Conservation (phyloP, 139 green algal genomes). For the Picochlorum sp. region DNA sequence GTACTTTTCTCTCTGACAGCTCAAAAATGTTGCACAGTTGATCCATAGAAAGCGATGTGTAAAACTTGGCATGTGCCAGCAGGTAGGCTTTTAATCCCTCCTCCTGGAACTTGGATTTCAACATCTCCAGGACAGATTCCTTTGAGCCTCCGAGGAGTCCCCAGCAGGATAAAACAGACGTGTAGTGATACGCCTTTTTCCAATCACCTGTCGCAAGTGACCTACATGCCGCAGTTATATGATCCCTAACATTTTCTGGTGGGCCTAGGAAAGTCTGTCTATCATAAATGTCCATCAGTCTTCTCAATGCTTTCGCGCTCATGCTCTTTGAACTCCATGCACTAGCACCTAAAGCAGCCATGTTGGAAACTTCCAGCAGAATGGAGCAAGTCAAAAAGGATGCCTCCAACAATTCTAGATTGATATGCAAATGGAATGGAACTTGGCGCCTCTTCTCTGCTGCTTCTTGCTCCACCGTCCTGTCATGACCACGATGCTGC, state of each 20-base stretch:
- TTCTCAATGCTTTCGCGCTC: slow-evolving; percentile 64
- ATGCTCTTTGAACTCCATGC: slow-evolving; percentile 14
- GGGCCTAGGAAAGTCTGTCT: slow-evolving; percentile 85
- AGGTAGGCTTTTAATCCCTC: slow-evolving; percentile 90
- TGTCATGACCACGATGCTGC: slow-evolving; percentile 38
- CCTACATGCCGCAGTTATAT: slow-evolving; percentile 81
- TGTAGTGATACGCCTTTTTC: slow-evolving; percentile 50
- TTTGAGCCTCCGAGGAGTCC: slow-evolving; percentile 50
- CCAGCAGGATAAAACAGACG: slow-evolving; percentile 62
- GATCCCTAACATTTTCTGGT: slow-evolving; percentile 95
- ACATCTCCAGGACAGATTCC: slow-evolving; percentile 64
- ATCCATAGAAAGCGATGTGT: slow-evolving; percentile 69
- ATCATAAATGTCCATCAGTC: slow-evolving; percentile 91
- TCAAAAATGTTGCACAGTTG: slow-evolving; percentile 87
- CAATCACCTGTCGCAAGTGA: slow-evolving; percentile 65
- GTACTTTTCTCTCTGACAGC: slow-evolving; percentile 65
- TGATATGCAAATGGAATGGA: slow-evolving; percentile 99
- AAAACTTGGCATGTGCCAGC: slow-evolving; percentile 73
- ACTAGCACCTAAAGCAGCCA: slow-evolving; percentile 38
- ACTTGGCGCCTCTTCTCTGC: slow-evolving; percentile 89
- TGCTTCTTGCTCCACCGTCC: slow-evolving; percentile 91
- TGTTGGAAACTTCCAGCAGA: slow-evolving; percentile 85
- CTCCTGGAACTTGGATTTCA: slow-evolving; percentile 69
- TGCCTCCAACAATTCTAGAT: slow-evolving; percentile 93
- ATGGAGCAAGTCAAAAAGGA: slow-evolving; percentile 86